A percentile compares a stretch with the other conserved stretches of the same genome.
Evolutionary conservation across 1,284 basidiomycete species (phyloP).

Genomic region (Fomitiporia mediterranea): DNA sequence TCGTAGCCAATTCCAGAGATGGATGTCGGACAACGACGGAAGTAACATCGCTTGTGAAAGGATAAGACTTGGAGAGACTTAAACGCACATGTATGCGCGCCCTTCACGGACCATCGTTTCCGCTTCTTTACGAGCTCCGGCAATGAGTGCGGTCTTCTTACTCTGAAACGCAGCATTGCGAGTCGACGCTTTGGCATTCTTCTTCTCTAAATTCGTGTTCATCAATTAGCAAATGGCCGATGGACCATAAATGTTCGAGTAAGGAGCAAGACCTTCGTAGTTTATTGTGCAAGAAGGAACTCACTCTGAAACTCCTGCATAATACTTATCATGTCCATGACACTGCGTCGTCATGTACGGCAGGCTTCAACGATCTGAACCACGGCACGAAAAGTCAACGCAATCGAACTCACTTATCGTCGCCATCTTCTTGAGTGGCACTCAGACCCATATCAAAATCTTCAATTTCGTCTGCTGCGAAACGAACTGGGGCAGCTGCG

Average conservation of each 20-base stretch:
- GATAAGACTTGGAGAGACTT: background rate
- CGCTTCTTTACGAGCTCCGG: slow-evolving; percentile 28
- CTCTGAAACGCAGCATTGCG: slow-evolving; percentile 28
- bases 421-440: slow-evolving; percentile 23
- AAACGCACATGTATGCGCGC: slow-evolving; percentile 27
- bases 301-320: slow-evolving; percentile 32
- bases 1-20: background rate
- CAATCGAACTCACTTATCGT: slow-evolving; percentile 26
- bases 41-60: background rate
- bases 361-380: background rate
- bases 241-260: background rate
- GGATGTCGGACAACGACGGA: background rate
- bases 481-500: slow-evolving; percentile 15
- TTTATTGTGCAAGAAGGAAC: no score
- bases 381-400: background rate
- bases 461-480: slow-evolving; percentile 8
- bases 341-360: slow-evolving; percentile 9
- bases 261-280: background rate
- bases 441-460: slow-evolving; percentile 20
- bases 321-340: slow-evolving; percentile 31
- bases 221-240: background rate
- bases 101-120: slow-evolving; percentile 28
- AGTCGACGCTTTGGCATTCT: slow-evolving; percentile 29
- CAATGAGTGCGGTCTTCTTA: slow-evolving; percentile 29
- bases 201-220: slow-evolving; percentile 26